phyloP scores from a whole-genome alignment of 2,329 filamentous ascomycete species.

The Aspergillus hortae region DNA sequence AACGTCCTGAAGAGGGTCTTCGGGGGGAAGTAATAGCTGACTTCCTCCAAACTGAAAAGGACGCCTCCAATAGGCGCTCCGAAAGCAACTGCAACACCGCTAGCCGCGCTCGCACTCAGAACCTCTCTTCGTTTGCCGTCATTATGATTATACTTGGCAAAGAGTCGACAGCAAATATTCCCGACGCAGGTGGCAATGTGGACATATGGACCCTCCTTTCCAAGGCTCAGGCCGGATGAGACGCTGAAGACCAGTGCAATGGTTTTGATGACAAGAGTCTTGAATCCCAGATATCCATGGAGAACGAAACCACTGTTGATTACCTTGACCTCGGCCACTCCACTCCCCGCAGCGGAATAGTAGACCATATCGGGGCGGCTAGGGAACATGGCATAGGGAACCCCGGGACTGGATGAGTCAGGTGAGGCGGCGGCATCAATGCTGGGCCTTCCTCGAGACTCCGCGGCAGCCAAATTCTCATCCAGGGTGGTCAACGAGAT shows the following conservation, averaged over 20 bases:
- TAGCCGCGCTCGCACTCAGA: slow-evolving; percentile 85
- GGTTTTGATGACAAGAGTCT: slow-evolving; percentile 82
- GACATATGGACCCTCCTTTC: slow-evolving; percentile 95
- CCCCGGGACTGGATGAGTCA: slow-evolving; percentile 41
- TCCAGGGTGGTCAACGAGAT: slow-evolving; percentile 85
- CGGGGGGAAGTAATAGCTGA: slow-evolving; percentile 92
- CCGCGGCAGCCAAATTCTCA: slow-evolving; percentile 78
- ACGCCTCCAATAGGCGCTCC: slow-evolving; percentile 87
- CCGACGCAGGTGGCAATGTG: slow-evolving; percentile 94
- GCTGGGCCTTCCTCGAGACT: slow-evolving; percentile 44
- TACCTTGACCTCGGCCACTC: slow-evolving; percentile 94
- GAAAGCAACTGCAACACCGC: slow-evolving; percentile 90
- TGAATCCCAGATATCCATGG: slow-evolving; percentile 88
- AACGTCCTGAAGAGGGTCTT: slow-evolving; percentile 97
- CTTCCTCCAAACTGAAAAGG: slow-evolving; percentile 90
- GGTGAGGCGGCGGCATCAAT: slow-evolving; percentile 41
- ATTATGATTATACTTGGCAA: slow-evolving; percentile 88
- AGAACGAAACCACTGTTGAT: slow-evolving; percentile 97
- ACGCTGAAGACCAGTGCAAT: slow-evolving; percentile 81
- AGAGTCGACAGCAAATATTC: slow-evolving; percentile 92
- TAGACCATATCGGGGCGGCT: slow-evolving; percentile 73
- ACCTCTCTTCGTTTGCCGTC: slow-evolving; percentile 93
- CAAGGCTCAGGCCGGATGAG: slow-evolving; percentile 85
- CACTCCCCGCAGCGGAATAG: slow-evolving; percentile 92
- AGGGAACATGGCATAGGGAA: slow-evolving; percentile 28